Percentiles rank a stretch among this genome's conserved stretches.
These are phyloP conservation scores for Septoria linicola DNA, from an alignment of 2,329 filamentous ascomycete species.

Conservation along the genomic window DNA sequence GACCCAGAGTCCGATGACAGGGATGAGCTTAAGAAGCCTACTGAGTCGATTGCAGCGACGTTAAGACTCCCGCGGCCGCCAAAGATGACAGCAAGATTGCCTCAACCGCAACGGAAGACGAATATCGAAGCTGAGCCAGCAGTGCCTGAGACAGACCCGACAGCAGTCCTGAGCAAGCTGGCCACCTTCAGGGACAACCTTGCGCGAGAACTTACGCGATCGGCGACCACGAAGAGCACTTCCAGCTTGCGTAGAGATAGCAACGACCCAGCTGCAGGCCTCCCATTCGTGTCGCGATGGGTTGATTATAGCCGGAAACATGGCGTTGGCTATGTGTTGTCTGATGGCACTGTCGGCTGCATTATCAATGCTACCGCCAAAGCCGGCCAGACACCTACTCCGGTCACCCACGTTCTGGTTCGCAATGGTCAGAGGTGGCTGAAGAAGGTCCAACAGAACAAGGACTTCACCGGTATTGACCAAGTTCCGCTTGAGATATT, in stretches of 20 bases:
- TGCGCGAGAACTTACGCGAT: conserved; percentile 44
- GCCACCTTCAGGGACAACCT: conserved; percentile 49
- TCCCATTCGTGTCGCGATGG: conserved; percentile 68
- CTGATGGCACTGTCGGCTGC: conserved; percentile 77
- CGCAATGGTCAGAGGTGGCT: conserved; percentile 70
- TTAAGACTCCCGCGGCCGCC: conserved; percentile 34
- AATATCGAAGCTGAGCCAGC: conserved; percentile 23
- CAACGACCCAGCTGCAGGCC: conserved; percentile 41
- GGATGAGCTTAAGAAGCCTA: conserved; percentile 21
- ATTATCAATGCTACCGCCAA: conserved; percentile 50
- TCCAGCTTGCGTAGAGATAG: conserved; percentile 19
- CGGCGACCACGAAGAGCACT: conserved; percentile 22
- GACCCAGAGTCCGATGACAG: conserved; percentile 35
- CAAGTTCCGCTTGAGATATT: conserved; percentile 64
- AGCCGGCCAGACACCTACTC: conserved; percentile 40
- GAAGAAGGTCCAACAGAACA: conserved; percentile 36
- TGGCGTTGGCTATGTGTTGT: conserved; percentile 78
- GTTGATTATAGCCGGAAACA: conserved; percentile 88
- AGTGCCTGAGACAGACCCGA: conserved; percentile 45
- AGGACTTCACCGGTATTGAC: conserved; percentile 60
- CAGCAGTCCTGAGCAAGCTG: conserved; percentile 47
- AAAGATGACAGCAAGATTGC: conserved; percentile 32
- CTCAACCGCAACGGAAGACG: conserved; percentile 24
- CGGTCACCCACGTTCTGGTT: conserved; percentile 70
- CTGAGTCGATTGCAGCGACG: conserved; percentile 12